Evolutionary conservation across 495 filamentous ascomycete species (phyloP), one percentile per base, ranked within the genome.

Genomic region (Annulohypoxylon moriforme): DNA sequence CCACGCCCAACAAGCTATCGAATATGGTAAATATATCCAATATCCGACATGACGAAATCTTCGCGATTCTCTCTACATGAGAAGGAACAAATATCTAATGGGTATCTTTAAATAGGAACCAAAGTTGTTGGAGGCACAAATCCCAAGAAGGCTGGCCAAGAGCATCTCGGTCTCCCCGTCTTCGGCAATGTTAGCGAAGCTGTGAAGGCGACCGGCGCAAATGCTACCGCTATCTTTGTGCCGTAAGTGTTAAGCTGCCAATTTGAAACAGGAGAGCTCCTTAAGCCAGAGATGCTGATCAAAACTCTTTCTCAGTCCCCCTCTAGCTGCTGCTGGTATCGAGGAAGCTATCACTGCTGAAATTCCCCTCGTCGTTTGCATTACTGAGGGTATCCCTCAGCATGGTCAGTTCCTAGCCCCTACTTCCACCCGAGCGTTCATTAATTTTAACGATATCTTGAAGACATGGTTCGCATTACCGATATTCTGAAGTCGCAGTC

Each of bases 381-480:
- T 99, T 78, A 99, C 96, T 46, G 96, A 99, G 85, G 96, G 96
- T 72, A 98, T 98, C 72, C 94, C 94, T 68, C 94, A 98, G 82
- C 94, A 98, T 85, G 92, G 92, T 94, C 85, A 76, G 89, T 76
- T 9, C 29, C 36, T 18, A 53, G 8, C 27, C 14, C 22, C 27
- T 46, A 14, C 14, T 8, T 9, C 4, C 40, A 18, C 27, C 42
- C n/a, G 20, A 29, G 11, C 33, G 9, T 38, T 36, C 18, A 11
- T 58, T 1, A 25, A 25, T 58, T 40, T 24, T 47, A 27, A 56
- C 6, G 33, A 3, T 22, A 24, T 27, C 67, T 38, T 16, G 59
- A 57, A 92, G 96, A 99, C 83, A 99, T 99, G 96, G 94, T 99
- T 75, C 93, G 96, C 80, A 97, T 99, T 78, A 98, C 97, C 76